Percentiles rank a stretch among this genome's conserved stretches.
These are phyloP conservation scores for Penicillium arizonense DNA, from an alignment of 495 filamentous ascomycete genomes.

Conservation along the genomic window DNA sequence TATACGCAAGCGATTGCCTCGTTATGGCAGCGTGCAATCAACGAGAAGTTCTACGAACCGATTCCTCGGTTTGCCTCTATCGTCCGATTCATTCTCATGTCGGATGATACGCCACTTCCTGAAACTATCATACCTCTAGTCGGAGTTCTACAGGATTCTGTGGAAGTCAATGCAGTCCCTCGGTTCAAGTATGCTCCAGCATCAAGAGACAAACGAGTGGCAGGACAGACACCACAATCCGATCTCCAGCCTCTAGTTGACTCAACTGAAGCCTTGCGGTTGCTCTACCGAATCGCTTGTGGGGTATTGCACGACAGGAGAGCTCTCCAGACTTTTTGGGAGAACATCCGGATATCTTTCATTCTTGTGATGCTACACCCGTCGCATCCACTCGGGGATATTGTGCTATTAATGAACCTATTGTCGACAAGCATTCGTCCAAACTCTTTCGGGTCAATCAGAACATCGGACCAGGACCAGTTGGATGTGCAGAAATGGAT, in stretches of 20 bases:
- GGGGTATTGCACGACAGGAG: conserved; percentile 41
- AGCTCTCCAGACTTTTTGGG: conserved; percentile 57
- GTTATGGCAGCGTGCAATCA: conserved; percentile 62
- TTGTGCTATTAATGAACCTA: conserved; percentile 56
- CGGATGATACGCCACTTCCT: conserved; percentile 45
- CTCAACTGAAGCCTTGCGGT: conserved; percentile 53
- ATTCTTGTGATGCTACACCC: conserved; percentile 61
- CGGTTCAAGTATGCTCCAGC: conserved; percentile 48
- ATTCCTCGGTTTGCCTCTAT: conserved; percentile 59
- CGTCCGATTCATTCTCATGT: conserved; percentile 50
- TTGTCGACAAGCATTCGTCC: conserved; percentile 58
- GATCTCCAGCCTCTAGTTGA: conserved; percentile 51
- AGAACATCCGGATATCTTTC: conserved; percentile 58
- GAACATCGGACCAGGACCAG: conserved; percentile 49
- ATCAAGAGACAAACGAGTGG: conserved; percentile 36
- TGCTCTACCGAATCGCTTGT: conserved; percentile 58
- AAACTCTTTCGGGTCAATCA: conserved; percentile 61
- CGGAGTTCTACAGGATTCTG: conserved; percentile 52
- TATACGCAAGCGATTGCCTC: conserved; percentile 52
- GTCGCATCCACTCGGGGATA: conserved; percentile 56
- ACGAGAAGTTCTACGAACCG: conserved; percentile 58
- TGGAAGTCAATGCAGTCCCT: conserved; percentile 57
- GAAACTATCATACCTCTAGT: conserved; percentile 52
- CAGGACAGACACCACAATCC: conserved; percentile 41
- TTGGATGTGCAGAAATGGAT: conserved; percentile 55